Conservation (phyloP, 139 green algal genomes). For the Ettlia oleoabundans region DNA sequence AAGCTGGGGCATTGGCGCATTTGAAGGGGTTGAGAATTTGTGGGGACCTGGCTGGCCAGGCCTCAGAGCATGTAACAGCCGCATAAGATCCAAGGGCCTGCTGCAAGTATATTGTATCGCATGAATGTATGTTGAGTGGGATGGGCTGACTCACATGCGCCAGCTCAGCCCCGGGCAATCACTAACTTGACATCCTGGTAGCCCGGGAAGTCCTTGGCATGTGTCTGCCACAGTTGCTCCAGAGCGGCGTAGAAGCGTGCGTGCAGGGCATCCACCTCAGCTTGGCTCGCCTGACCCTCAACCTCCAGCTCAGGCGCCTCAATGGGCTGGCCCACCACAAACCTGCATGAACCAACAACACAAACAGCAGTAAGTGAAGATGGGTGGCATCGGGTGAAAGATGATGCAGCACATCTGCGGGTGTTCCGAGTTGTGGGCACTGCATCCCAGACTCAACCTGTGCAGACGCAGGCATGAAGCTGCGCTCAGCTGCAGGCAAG, state of each 20-base stretch:
- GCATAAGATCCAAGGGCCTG: no score
- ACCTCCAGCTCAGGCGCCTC: conserved; percentile 33
- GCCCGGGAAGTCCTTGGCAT: conserved; percentile 58
- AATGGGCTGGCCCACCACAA: conserved; percentile 77
- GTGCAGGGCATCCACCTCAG: conserved; percentile 64
- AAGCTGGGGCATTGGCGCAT: no score
- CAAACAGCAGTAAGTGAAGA: no score
- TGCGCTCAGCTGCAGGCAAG: background rate
- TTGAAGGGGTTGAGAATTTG: no score
- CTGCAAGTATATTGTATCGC: no score
- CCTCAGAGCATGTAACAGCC: no score
- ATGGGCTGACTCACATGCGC: background rate
- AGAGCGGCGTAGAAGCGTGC: conserved; percentile 62
- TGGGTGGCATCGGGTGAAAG: no score
- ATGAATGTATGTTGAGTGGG: no score
- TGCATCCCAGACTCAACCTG: background rate
- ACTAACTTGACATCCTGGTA: conserved; percentile 53
- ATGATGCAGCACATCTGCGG: no score
- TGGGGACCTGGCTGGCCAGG: no score
- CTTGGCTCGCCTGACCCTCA: conserved; percentile 20
- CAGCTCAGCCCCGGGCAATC: background rate
- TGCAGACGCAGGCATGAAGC: background rate
- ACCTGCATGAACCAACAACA: no score
- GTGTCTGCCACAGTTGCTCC: conserved; percentile 52
- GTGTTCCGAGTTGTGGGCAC: no score